Percentiles rank a stretch among this genome's conserved stretches.
phyloP scores from a whole-genome alignment of 179 eudicot species.

The Vitellaria paradoxa region DNA sequence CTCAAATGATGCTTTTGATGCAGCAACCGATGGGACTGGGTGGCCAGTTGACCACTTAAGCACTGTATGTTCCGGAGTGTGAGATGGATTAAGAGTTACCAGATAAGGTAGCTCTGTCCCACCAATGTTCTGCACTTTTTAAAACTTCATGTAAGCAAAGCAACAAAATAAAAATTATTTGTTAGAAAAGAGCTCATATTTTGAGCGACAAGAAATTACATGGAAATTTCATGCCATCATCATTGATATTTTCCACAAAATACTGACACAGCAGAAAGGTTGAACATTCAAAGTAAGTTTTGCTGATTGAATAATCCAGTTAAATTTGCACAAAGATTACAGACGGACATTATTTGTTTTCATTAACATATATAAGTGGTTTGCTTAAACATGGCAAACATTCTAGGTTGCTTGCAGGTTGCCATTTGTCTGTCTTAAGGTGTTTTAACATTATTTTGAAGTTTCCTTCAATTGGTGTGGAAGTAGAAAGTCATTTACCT shows the following conservation, averaged over 20 bases:
- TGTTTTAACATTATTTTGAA: background rate
- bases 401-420: background rate
- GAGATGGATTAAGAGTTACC: slow-evolving; percentile 81
- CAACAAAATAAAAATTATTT: background rate
- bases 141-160: background rate
- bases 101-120: slow-evolving; percentile 57
- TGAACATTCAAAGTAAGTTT: background rate
- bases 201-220: slow-evolving; percentile 20
- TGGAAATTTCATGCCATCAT: slow-evolving; percentile 10
- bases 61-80: slow-evolving; percentile 52
- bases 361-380: background rate
- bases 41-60: slow-evolving; percentile 89
- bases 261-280: background rate
- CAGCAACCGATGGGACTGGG: slow-evolving; percentile 89
- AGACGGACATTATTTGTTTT: background rate
- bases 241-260: slow-evolving; percentile 18
- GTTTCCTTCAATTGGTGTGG: too few relatives aligned
- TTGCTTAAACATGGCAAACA: background rate
- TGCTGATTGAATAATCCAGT: background rate
- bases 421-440: background rate
- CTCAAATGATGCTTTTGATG: slow-evolving; percentile 77
- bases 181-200: slow-evolving; percentile 21
- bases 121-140: slow-evolving; percentile 52
- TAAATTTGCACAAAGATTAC: background rate
- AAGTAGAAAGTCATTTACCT: background rate